phyloP scores from a whole-genome alignment of 352 stramenopile genomes.

The Globisporangium apiculatum region DNA sequence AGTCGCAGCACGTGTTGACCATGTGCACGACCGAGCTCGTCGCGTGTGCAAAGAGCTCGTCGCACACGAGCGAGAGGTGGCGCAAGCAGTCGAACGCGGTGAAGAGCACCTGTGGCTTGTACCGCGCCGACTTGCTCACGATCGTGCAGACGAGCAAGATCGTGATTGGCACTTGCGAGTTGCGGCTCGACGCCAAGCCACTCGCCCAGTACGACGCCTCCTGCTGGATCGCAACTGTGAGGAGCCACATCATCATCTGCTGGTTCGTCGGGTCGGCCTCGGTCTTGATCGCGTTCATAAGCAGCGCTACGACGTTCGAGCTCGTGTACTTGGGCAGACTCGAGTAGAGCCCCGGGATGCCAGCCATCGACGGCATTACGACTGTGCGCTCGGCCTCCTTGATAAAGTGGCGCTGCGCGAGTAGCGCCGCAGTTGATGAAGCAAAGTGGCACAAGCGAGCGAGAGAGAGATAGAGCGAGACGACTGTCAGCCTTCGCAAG shows the following conservation, averaged over 20 bases:
- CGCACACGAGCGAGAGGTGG: slow-evolving; percentile 69
- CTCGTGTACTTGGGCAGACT: slow-evolving; percentile 77
- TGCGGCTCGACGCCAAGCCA: slow-evolving; percentile 71
- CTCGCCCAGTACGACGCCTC: slow-evolving; percentile 81
- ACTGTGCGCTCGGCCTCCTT: slow-evolving; percentile 75
- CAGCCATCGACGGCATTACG: slow-evolving; percentile 52
- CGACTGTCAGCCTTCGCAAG: not conserved
- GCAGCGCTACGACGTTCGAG: slow-evolving; percentile 76
- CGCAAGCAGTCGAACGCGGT: slow-evolving; percentile 82
- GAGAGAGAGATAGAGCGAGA: not conserved
- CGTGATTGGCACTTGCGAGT: slow-evolving; percentile 79
- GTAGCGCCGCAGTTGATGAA: not conserved
- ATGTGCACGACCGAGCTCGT: slow-evolving; percentile 75
- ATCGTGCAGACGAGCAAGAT: slow-evolving; percentile 83
- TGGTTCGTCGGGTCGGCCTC: slow-evolving; percentile 82
- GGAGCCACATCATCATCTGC: slow-evolving; percentile 86
- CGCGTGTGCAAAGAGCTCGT: slow-evolving; percentile 70
- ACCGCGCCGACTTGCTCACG: slow-evolving; percentile 71
- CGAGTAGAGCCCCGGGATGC: slow-evolving; percentile 68
- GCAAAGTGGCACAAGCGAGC: no score
- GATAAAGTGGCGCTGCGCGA: slow-evolving; percentile 45
- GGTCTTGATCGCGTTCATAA: slow-evolving; percentile 79
- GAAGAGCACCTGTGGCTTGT: slow-evolving; percentile 80
- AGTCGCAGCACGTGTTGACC: slow-evolving; percentile 81
- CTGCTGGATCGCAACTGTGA: slow-evolving; percentile 82